A percentile compares a stretch with the other conserved stretches of the same genome.
These are phyloP conservation scores for Jaltomata sinuosa DNA, from an alignment of 257 asterid genomes.

Conservation along the genomic window DNA sequence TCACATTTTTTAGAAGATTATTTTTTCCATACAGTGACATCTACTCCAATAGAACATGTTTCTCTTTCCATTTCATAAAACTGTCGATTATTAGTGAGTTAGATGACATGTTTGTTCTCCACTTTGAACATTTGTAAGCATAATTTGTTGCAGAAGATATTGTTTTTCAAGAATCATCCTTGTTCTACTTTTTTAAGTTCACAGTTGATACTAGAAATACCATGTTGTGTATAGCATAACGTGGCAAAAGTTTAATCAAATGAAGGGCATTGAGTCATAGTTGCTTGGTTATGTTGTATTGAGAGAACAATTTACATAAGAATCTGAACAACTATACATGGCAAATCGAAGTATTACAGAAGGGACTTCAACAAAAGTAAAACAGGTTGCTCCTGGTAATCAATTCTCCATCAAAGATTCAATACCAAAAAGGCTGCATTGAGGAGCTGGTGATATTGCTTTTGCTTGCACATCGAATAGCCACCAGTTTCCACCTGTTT, in stretches of 20 bases:
- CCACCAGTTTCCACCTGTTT: constrained; percentile 13
- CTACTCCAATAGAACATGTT: neutral
- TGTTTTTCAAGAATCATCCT: no score
- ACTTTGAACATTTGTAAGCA: no score
- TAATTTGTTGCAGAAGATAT: no score
- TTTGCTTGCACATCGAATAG: constrained; percentile 16
- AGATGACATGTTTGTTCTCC: neutral
- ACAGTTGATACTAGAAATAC: no score
- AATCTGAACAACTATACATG: neutral
- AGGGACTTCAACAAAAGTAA: neutral
- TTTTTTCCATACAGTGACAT: neutral
- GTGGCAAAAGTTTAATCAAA: neutral
- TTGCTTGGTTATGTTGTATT: neutral
- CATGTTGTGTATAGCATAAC: neutral
- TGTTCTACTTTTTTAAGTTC: no score
- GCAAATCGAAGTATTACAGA: neutral
- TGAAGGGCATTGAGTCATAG: neutral
- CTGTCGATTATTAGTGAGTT: no score
- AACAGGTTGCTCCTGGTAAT: neutral
- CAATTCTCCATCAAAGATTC: neutral
- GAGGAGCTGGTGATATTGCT: neutral
- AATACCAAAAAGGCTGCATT: neutral
- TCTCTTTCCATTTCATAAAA: no score
- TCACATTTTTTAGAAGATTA: neutral
- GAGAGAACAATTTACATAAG: neutral